These are phyloP conservation scores for Rugonectria rugulosa DNA, from an alignment of 2,329 filamentous ascomycete species.

Conservation along the genomic window DNA sequence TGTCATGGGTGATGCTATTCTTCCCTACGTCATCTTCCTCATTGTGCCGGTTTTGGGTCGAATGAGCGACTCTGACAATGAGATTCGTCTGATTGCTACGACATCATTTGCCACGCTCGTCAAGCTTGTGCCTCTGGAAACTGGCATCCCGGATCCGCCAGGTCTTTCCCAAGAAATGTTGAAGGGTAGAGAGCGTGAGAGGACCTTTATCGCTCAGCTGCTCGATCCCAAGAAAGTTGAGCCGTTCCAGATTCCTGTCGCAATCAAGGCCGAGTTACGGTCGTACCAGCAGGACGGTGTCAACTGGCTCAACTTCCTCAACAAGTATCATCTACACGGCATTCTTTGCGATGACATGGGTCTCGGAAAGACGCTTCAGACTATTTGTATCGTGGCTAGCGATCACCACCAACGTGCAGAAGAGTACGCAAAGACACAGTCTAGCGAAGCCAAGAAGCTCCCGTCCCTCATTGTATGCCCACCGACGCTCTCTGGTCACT, in stretches of 20 bases:
- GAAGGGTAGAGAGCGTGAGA: constrained; percentile 88
- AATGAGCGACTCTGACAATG: constrained; percentile 98
- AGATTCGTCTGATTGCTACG: constrained; percentile 91
- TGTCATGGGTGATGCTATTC: constrained; percentile 95
- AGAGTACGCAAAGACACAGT: constrained; percentile 83
- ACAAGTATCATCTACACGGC: constrained; percentile 96
- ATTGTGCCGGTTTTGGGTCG: constrained; percentile 95
- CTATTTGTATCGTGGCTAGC: constrained; percentile 96
- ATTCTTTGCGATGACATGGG: constrained; percentile 99
- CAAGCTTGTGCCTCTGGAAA: constrained; percentile 95
- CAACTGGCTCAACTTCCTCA: constrained; percentile 98
- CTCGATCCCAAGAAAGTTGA: constrained; percentile 97
- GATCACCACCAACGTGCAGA: constrained; percentile 94
- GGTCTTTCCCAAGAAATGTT: constrained; percentile 89
- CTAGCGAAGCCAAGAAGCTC: constrained; percentile 78
- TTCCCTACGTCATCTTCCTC: constrained; percentile 98
- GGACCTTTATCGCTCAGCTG: constrained; percentile 96
- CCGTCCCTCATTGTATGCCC: constrained; percentile 96
- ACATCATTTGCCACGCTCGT: constrained; percentile 97
- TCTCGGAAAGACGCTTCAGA: constrained; percentile 96
- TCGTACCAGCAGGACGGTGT: constrained; percentile 99
- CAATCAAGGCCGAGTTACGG: constrained; percentile 94
- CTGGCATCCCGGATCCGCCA: constrained; percentile 95
- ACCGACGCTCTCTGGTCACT: constrained; percentile 94
- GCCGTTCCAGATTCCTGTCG: constrained; percentile 89